A percentile compares a stretch with the other conserved stretches of the same genome.
Evolutionary conservation across 495 filamentous ascomycete species (phyloP).

Genomic region (Hypoxylon lienhwacheense): DNA sequence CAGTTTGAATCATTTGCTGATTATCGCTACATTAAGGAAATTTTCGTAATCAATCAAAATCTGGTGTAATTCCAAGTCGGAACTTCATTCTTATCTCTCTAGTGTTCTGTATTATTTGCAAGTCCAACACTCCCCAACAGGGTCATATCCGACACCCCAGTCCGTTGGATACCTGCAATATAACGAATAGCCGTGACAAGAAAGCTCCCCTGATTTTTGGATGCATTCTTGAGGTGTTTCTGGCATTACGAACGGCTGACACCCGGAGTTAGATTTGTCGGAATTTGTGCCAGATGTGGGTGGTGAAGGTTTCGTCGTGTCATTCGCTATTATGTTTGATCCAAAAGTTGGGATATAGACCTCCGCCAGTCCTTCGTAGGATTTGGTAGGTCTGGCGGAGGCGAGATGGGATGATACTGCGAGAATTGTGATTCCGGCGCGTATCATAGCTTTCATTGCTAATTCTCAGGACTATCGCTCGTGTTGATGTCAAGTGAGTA

Average conservation of each 20-base stretch:
- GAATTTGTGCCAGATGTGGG: neutral
- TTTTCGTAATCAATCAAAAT: too few relatives aligned
- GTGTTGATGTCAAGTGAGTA: neutral
- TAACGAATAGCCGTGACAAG: constrained; percentile 12
- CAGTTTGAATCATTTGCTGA: too few relatives aligned
- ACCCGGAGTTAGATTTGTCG: neutral
- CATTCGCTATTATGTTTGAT: constrained; percentile 18
- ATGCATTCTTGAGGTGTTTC: constrained; percentile 10
- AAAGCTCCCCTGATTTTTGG: constrained; percentile 15
- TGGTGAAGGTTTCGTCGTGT: constrained; percentile 1
- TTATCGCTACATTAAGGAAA: too few relatives aligned
- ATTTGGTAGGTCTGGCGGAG: neutral
- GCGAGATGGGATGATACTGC: neutral
- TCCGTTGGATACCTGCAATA: constrained; percentile 26
- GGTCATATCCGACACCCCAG: constrained; percentile 22
- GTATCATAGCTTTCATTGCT: neutral
- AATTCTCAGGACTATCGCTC: neutral
- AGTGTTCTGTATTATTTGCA: constrained; percentile 9
- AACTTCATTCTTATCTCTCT: neutral
- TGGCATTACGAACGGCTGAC: constrained; percentile 25
- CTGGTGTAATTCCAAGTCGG: too few relatives aligned
- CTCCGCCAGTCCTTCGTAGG: constrained; percentile 13
- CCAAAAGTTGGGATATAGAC: constrained; percentile 13
- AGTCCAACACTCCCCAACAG: constrained; percentile 24
- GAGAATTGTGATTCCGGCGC: neutral